Base-by-base conservation (phyloP, 1,139 yeast genomes). In the Eremothecium coryli region DNA sequence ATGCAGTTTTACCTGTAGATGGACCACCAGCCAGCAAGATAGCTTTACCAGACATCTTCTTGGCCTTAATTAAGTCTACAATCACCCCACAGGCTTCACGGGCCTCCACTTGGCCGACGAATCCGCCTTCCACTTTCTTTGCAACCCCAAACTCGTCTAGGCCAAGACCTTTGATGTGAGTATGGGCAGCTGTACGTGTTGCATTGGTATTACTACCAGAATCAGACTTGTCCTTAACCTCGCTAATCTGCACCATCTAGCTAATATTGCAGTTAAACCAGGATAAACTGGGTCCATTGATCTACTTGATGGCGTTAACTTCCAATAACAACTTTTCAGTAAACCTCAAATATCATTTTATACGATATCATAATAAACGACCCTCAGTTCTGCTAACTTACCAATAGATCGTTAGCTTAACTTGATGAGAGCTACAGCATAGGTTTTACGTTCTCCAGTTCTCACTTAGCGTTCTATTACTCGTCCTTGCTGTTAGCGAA, bases 71-170 rank as follows among this genome's bases (percentile, higher is more conserved):
- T 53, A 90, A 67, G 60, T 90, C 98, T 23, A 90, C 97, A 44
- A 90, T 73, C 35, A 93, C 79, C 42, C 98, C 98, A 58, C 96
- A 88, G 1, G 97, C 97, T 62, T 90, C 98, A 58, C 98, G 73
- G 10, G 99, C 98, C 48, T 79, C 85, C 9, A 70, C 69, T 60
- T 90, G 99, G 29, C 98, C 98, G 31, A 90, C 94, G 56, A 90
- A 90, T 3, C 97, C 97, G 29, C 93, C 95, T 56, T 88, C 97
- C 27, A 82, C 73, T 30, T 71, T 70, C 46, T 81, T 82, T 21
- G 97, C 96, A 32, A 68, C 59, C 21, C 98, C 98, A 47, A 73
- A 76, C 49, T 88, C 97, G 52, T 88, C 95, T 34, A 90, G 68
- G 0, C 98, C 98, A 22, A 90, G 71, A 3, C 97, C 97, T 58